Base-by-base conservation (phyloP, 306 rosid genomes). In the Ammopiptanthus mongolicus region DNA sequence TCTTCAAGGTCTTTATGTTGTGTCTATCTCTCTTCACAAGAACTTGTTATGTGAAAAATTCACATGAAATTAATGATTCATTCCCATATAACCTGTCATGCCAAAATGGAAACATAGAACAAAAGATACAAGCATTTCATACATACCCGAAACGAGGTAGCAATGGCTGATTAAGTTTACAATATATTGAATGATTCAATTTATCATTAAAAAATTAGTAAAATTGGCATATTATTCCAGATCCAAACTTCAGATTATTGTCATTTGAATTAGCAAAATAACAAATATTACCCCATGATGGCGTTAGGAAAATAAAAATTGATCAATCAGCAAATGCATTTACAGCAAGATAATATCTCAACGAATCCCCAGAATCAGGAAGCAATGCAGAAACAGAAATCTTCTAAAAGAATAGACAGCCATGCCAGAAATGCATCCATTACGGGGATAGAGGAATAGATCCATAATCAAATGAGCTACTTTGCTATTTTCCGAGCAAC, bases 391-490 rank as follows among this genome's bases (percentile, higher is more conserved):
- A 55, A 37, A 44, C 77, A 29, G 55, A 66, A 60, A 22, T 17
- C 28, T 44, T 75, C 53, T 13, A 9, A 15, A 25, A 46, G 8
- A 29, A 48, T 62, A 42, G 17, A 62, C 39, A 76, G 6, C 47
- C 66, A 70, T 17, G 33, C 15, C 51, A 65, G 34, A 22, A 74
- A 58, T 11, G 50, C 75, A 55, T 55, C 37, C 47, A 68, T 37
- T 53, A n/a, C 57, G 28, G 2, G 22, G 5, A 28, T 23, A 66
- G 71, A 80, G 19, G 39, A 37, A 58, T 17, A 34, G 62, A 39
- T 58, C 19, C 74, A 36, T 69, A 44, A 74, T 33, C 51, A 65
- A 65, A 57, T 31, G 15, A 62, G 60, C 34, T 67, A n/a, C 56
- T 65, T 75, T 23, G 69, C 15, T 64, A 13, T 25, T 14, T 46